A percentile compares a stretch with the other conserved stretches of the same genome.
Conservation (phyloP, 2,329 filamentous ascomycete species). For the Trichoderma hamatum region DNA sequence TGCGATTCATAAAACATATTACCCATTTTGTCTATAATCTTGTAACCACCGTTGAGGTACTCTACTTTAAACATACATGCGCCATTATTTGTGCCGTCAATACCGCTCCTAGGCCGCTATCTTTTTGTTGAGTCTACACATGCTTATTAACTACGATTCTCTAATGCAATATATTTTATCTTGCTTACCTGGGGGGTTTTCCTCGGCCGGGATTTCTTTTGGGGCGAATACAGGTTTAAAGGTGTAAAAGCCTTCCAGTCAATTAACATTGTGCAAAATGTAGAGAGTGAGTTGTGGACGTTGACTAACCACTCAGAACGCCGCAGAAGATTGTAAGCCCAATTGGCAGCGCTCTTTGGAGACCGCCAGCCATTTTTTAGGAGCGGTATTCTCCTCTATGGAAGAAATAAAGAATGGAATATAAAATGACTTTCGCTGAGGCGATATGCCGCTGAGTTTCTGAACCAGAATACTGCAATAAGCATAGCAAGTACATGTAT, state of each 20-base stretch:
- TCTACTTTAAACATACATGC: background rate
- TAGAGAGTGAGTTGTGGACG: background rate
- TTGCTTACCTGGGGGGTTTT: slow-evolving; percentile 27
- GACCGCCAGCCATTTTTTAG: slow-evolving; percentile 39
- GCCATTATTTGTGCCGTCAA: background rate
- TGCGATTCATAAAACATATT: background rate
- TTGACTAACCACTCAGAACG: slow-evolving; percentile 41
- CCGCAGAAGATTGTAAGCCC: slow-evolving; percentile 44
- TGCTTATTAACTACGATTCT: background rate
- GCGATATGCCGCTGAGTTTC: background rate
- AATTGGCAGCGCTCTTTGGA: slow-evolving; percentile 41
- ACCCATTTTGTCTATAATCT: background rate
- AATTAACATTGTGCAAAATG: background rate
- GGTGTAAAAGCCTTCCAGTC: slow-evolving; percentile 41
- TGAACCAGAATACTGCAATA: background rate
- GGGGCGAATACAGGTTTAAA: slow-evolving; percentile 42
- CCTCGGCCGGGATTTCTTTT: slow-evolving; percentile 27
- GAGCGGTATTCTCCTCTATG: background rate
- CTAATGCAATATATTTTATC: too few species aligned
- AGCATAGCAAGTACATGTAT: background rate
- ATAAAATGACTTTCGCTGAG: background rate
- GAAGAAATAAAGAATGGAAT: background rate
- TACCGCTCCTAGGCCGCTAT: background rate
- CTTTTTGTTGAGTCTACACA: background rate
- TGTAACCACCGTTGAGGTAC: background rate